Conservation (phyloP, 2,329 filamentous ascomycete genomes). For the Mollisiaceae sp. region DNA sequence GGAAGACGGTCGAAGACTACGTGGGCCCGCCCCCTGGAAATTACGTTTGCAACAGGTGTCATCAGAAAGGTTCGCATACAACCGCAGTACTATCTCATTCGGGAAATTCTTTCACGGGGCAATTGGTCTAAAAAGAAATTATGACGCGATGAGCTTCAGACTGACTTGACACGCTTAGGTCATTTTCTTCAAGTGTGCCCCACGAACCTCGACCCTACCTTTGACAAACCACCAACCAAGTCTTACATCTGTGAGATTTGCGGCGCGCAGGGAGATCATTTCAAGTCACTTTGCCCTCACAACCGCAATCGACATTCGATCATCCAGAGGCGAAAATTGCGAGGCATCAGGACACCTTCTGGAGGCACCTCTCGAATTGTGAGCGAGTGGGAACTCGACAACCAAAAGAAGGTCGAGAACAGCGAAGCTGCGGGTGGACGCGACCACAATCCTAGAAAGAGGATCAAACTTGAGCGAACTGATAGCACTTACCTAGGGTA, state of each 20-base stretch:
- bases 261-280: constrained; percentile 43
- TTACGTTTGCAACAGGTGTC: constrained; percentile 40
- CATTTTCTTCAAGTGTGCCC: constrained; percentile 49
- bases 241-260: constrained; percentile 47
- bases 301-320: constrained; percentile 44
- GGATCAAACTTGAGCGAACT: not conserved
- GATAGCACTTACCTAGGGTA: not conserved
- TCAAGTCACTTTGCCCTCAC: constrained; percentile 45
- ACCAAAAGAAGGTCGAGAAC: constrained; percentile 5
- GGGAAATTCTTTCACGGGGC: not conserved
- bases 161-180: constrained; percentile 38
- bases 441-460: not conserved
- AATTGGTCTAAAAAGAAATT: not conserved
- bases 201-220: constrained; percentile 49
- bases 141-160: not conserved
- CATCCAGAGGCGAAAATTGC: constrained; percentile 41
- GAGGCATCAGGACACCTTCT: constrained; percentile 18
- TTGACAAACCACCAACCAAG: constrained; percentile 41
- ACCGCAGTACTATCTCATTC: not conserved
- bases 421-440: constrained; percentile 4
- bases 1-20: constrained; percentile 18
- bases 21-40: constrained; percentile 23
- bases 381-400: not conserved
- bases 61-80: constrained; percentile 31
- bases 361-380: not conserved